A percentile compares a stretch with the other conserved stretches of the same genome.
phyloP scores from a whole-genome alignment of 306 rosid genomes.

The Morella rubra region DNA sequence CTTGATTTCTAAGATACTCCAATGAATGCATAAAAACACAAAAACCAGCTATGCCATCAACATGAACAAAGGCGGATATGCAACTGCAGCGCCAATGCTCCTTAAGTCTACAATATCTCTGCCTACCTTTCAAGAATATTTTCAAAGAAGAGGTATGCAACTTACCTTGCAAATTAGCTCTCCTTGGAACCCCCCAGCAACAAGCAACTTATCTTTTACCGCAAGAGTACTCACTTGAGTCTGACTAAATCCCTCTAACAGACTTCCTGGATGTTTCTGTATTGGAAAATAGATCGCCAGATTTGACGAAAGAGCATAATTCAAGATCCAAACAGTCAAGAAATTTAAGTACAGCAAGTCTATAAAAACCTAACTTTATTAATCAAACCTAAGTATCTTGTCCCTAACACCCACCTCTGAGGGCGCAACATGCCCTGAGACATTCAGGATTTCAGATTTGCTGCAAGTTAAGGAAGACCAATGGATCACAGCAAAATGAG shows the following conservation, averaged over 20 bases:
- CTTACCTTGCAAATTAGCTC: slow-evolving; percentile 92
- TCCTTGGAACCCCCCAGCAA: slow-evolving; percentile 94
- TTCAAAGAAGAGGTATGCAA: background rate
- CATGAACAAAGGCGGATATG: background rate
- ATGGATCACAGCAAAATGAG: slow-evolving; percentile 68
- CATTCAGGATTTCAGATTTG: slow-evolving; percentile 67
- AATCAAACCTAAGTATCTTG: slow-evolving; percentile 7
- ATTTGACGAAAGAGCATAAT: background rate
- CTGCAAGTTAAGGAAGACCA: slow-evolving; percentile 71
- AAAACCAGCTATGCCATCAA: background rate
- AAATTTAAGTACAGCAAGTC: background rate
- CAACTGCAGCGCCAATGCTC: background rate
- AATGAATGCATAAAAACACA: background rate
- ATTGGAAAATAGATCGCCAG: background rate
- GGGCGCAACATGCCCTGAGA: slow-evolving; percentile 82
- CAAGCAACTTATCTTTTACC: slow-evolving; percentile 70
- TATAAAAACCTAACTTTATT: background rate
- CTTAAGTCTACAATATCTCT: background rate
- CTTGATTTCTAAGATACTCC: background rate
- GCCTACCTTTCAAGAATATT: background rate
- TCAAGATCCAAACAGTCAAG: background rate
- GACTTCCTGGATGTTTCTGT: slow-evolving; percentile 88
- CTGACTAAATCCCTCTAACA: slow-evolving; percentile 81
- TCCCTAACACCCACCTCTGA: slow-evolving; percentile 54
- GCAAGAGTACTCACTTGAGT: slow-evolving; percentile 85